phyloP scores from a whole-genome alignment of 2,329 filamentous ascomycete genomes.

The Coccinonectria pachysandricola region DNA sequence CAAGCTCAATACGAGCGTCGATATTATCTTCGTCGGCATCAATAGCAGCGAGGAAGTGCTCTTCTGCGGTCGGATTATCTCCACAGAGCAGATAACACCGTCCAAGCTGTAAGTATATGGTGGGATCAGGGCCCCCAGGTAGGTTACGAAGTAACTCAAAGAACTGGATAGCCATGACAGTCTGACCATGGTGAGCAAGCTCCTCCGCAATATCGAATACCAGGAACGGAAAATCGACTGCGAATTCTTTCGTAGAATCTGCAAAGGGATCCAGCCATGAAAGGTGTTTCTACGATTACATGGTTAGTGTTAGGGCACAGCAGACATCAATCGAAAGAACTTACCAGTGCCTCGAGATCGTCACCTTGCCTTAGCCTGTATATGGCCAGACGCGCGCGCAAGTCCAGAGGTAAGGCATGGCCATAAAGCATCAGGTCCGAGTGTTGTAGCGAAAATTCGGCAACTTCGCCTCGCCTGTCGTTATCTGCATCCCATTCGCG shows the following conservation, averaged over 20 bases:
- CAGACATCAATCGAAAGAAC: no score
- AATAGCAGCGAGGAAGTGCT: constrained; percentile 65
- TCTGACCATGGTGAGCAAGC: constrained; percentile 24
- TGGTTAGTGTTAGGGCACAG: no score
- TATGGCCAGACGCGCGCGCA: constrained; percentile 74
- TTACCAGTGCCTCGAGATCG: constrained; percentile 63
- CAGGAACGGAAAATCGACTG: constrained; percentile 66
- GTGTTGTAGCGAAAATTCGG: constrained; percentile 46
- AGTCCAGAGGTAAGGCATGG: constrained; percentile 62
- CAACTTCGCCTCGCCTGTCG: constrained; percentile 51
- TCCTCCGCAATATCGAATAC: constrained; percentile 55
- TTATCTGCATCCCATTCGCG: constrained; percentile 79
- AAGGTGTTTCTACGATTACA: constrained; percentile 57
- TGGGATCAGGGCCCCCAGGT: constrained; percentile 39
- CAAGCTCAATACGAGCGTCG: constrained; percentile 68
- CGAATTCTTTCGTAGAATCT: constrained; percentile 28
- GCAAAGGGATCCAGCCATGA: constrained; percentile 59
- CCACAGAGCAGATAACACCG: constrained; percentile 58
- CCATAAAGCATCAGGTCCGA: constrained; percentile 56
- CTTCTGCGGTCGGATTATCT: constrained; percentile 59
- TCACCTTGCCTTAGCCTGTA: constrained; percentile 66
- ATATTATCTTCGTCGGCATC: constrained; percentile 62
- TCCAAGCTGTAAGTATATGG: constrained; percentile 45
- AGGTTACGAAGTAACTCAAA: constrained; percentile 44
- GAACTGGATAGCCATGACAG: constrained; percentile 38